phyloP scores from a whole-genome alignment of 306 rosid species.

The Begonia loranthoides region DNA sequence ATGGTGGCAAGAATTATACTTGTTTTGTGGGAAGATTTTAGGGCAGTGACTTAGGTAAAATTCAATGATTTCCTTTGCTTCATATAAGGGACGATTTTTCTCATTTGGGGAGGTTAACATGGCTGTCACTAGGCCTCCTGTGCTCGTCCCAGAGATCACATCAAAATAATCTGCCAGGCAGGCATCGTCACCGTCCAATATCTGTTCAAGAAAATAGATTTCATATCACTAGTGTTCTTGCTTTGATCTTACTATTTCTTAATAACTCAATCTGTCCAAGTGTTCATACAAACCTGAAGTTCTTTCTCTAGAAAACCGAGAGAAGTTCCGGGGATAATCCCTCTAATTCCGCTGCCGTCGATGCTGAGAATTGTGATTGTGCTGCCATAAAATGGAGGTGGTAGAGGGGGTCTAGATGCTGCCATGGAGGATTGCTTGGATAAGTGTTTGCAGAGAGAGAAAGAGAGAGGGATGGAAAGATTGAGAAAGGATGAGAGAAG shows the following conservation, averaged over 20 bases:
- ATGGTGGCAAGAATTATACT: neutral
- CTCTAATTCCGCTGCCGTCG: constrained; percentile 82
- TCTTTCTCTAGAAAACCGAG: constrained; percentile 10
- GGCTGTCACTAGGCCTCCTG: constrained; percentile 51
- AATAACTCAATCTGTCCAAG: too few species aligned
- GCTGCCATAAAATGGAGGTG: constrained; percentile 53
- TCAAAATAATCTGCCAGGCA: constrained; percentile 53
- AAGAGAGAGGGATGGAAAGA: too few species aligned
- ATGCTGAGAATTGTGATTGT: constrained; percentile 57
- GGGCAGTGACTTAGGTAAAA: constrained; percentile 45
- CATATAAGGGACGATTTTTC: constrained; percentile 41
- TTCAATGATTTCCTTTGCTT: constrained; percentile 48
- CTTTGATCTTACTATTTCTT: neutral
- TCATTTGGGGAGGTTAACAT: constrained; percentile 53
- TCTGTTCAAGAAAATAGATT: constrained; percentile 16
- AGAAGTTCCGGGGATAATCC: constrained; percentile 52
- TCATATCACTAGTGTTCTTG: neutral
- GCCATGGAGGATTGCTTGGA: constrained; percentile 6
- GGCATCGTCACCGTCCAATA: constrained; percentile 45
- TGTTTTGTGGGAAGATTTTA: constrained; percentile 39
- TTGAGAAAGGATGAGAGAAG: too few species aligned
- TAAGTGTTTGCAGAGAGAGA: neutral
- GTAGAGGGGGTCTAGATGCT: constrained; percentile 15
- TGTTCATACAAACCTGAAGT: constrained; percentile 35
- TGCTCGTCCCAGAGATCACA: constrained; percentile 59